A percentile compares a stretch with the other conserved stretches of the same genome.
Conservation (phyloP, 306 rosid species). For the Gleditsia sinensis region DNA sequence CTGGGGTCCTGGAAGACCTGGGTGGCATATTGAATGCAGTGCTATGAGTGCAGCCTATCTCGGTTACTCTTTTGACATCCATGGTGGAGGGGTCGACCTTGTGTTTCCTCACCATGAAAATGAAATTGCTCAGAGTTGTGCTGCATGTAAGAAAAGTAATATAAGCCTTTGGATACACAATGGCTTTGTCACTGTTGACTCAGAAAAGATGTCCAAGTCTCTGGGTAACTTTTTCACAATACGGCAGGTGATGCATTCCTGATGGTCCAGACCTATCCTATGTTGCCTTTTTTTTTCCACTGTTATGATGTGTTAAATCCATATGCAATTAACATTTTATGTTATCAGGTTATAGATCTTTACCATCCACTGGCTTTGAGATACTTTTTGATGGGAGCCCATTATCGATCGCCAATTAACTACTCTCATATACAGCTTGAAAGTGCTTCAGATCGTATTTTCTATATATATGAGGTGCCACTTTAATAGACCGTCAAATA, state of each 20-base stretch:
- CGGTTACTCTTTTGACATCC: constrained; percentile 89
- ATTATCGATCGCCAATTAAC: constrained; percentile 92
- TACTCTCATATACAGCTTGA: constrained; percentile 81
- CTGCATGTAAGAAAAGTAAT: constrained; percentile 79
- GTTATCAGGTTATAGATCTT: constrained; percentile 71
- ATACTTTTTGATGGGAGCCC: constrained; percentile 89
- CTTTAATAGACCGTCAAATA: constrained; percentile 7
- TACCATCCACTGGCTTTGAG: constrained; percentile 96
- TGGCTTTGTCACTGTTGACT: constrained; percentile 90
- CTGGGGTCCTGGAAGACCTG: constrained; percentile 99
- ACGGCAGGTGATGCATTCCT: constrained; percentile 65
- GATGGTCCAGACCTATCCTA: constrained; percentile 18
- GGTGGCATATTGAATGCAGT: constrained; percentile 99
- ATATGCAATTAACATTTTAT: constrained; percentile 28
- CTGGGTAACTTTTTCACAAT: constrained; percentile 96
- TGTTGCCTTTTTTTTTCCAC: background rate
- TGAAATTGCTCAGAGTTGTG: constrained; percentile 99
- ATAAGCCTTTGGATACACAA: constrained; percentile 92
- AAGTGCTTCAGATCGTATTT: constrained; percentile 92
- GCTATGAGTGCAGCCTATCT: constrained; percentile 96
- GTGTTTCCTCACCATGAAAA: constrained; percentile 99
- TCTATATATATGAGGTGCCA: constrained; percentile 84
- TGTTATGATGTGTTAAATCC: constrained; percentile 14
- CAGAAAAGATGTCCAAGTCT: constrained; percentile 95
- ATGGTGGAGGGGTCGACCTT: constrained; percentile 97